These are phyloP conservation scores for Ogataea pini DNA, from an alignment of 805 yeast genomes.

Conservation along the genomic window DNA sequence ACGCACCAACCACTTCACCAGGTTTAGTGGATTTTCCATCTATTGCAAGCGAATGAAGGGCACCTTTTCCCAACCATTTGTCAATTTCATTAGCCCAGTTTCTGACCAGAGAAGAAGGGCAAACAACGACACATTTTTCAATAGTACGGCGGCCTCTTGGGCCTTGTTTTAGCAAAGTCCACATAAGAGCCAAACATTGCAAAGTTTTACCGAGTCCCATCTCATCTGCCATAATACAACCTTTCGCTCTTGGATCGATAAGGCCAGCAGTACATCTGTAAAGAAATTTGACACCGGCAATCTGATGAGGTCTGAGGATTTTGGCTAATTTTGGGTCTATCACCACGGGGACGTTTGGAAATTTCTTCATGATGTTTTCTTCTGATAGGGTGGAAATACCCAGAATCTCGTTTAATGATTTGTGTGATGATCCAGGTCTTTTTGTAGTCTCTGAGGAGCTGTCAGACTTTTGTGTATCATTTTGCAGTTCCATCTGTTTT, in stretches of 20 bases:
- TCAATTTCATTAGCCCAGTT: constrained; percentile 97
- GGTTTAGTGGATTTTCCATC: constrained; percentile 86
- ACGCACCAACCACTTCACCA: constrained; percentile 63
- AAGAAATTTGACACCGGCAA: constrained; percentile 90
- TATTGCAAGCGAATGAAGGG: constrained; percentile 81
- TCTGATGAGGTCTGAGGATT: constrained; percentile 91
- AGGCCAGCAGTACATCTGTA: constrained; percentile 91
- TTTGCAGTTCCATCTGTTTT: constrained; percentile 23
- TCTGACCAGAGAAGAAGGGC: constrained; percentile 90
- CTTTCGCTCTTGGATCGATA: constrained; percentile 79
- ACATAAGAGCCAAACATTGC: constrained; percentile 85
- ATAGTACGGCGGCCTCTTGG: constrained; percentile 84
- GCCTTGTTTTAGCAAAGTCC: constrained; percentile 88
- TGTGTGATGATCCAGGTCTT: constrained; percentile 49
- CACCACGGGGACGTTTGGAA: constrained; percentile 91
- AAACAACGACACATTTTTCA: constrained; percentile 86
- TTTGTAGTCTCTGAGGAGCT: constrained; percentile 20
- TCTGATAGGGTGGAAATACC: constrained; percentile 62
- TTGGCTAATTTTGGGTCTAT: constrained; percentile 87
- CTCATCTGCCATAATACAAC: constrained; percentile 98
- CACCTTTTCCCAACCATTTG: constrained; percentile 95
- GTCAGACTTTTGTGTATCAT: background rate
- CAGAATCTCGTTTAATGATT: constrained; percentile 74
- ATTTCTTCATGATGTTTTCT: constrained; percentile 47
- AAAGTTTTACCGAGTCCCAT: constrained; percentile 94